Conservation (phyloP, 305 asterid genomes). For the Fraxinus xanthoxyloides region DNA sequence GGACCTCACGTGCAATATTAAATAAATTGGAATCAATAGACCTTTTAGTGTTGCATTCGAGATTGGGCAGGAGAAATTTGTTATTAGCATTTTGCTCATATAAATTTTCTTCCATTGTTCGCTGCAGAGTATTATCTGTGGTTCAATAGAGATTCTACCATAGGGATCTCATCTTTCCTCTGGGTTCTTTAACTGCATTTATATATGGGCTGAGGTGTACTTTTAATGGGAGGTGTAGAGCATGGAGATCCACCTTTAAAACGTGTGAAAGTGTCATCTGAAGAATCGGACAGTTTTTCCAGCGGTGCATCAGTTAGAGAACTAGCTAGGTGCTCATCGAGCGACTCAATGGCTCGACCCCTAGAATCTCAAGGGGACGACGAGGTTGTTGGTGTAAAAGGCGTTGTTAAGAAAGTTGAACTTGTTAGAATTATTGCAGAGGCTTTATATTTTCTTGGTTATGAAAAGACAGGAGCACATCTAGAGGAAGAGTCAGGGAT, state of each 20-base stretch:
- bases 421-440: slow-evolving; percentile 38
- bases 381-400: slow-evolving; percentile 36
- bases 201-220: slow-evolving; percentile 35
- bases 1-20: background rate
- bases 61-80: background rate
- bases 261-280: slow-evolving; percentile 25
- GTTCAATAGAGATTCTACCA: background rate
- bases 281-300: slow-evolving; percentile 9
- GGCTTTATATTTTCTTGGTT: slow-evolving; percentile 35
- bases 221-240: slow-evolving; percentile 40
- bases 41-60: background rate
- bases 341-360: slow-evolving; percentile 22
- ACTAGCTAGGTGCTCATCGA: slow-evolving; percentile 23
- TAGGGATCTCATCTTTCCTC: slow-evolving; percentile 1
- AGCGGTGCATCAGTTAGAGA: slow-evolving; percentile 20
- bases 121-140: background rate
- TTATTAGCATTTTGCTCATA: background rate
- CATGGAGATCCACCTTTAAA: slow-evolving; percentile 35
- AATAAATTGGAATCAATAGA: background rate
- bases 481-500: slow-evolving; percentile 40
- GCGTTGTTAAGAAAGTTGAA: slow-evolving; percentile 36
- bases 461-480: slow-evolving; percentile 30
- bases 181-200: background rate
- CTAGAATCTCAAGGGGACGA: slow-evolving; percentile 27
- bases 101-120: background rate